Percentiles rank a stretch among this genome's conserved stretches.
phyloP scores from a whole-genome alignment of 2,329 filamentous ascomycete species.

The Byssochlamys sp. region DNA sequence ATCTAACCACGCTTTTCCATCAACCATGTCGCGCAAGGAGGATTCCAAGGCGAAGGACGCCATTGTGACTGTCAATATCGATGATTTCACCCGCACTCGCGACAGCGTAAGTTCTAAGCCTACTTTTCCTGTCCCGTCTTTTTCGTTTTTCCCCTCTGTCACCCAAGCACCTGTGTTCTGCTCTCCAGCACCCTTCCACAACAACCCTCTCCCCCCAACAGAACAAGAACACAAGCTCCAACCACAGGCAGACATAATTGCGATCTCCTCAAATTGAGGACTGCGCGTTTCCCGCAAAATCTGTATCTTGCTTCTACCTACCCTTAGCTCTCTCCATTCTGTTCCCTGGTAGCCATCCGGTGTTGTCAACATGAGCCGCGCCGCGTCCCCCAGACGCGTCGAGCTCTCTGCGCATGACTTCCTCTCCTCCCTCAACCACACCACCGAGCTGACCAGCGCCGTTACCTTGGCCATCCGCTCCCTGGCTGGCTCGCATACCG shows the following conservation, averaged over 20 bases:
- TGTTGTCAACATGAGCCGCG: background rate
- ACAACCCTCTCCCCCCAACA: background rate
- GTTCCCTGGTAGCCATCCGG: background rate
- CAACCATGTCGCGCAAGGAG: conserved; percentile 32
- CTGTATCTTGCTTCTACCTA: background rate
- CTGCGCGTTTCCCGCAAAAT: background rate
- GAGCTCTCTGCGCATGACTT: conserved; percentile 1
- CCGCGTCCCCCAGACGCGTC: conserved; percentile 4
- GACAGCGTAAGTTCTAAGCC: conserved; percentile 59
- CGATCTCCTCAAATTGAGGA: background rate
- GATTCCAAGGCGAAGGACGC: conserved; percentile 26
- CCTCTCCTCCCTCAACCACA: conserved; percentile 6
- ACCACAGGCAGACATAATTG: background rate
- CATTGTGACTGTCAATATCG: conserved; percentile 45
- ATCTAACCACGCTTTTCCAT: conserved; percentile 38
- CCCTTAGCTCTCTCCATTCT: background rate
- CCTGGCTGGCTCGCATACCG: background rate
- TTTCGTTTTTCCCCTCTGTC: background rate
- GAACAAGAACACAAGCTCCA: background rate
- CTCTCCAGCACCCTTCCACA: background rate
- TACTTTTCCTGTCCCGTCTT: conserved; percentile 4
- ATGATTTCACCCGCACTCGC: conserved; percentile 69
- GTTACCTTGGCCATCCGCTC: conserved; percentile 5
- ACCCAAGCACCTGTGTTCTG: background rate
- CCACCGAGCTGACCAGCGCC: conserved; percentile 4